These are phyloP conservation scores for Talaromyces nanjingensis DNA, from an alignment of 495 filamentous ascomycete species.

Conservation along the genomic window DNA sequence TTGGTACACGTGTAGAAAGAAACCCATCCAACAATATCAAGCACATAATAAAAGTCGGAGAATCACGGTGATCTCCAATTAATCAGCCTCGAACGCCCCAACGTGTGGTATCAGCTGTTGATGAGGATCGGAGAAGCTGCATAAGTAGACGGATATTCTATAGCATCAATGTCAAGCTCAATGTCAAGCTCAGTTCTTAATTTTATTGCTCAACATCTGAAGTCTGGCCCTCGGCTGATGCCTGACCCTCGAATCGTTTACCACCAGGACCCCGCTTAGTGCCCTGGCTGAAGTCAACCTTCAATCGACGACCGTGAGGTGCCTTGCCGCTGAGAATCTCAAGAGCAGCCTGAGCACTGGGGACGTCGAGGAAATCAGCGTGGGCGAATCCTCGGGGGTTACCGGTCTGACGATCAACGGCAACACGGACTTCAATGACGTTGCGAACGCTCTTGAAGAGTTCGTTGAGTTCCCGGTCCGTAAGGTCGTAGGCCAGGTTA, in stretches of 20 bases:
- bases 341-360: slow-evolving; percentile 51
- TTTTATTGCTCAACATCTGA: background rate
- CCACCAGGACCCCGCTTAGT: background rate
- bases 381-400: slow-evolving; percentile 86
- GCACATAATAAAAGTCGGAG: background rate
- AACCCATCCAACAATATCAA: background rate
- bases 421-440: slow-evolving; percentile 75
- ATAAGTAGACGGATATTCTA: background rate
- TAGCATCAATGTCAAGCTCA: background rate
- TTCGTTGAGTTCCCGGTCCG: slow-evolving; percentile 77
- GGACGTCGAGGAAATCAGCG: slow-evolving; percentile 69
- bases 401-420: slow-evolving; percentile 83
- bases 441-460: slow-evolving; percentile 68
- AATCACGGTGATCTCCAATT: background rate
- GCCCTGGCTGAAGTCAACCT: slow-evolving; percentile 51
- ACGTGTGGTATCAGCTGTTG: background rate
- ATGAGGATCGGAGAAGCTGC: background rate
- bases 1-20: background rate
- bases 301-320: slow-evolving; percentile 60
- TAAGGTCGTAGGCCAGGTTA: slow-evolving; percentile 84
- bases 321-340: slow-evolving; percentile 48
- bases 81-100: background rate
- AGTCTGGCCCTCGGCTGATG: no score
- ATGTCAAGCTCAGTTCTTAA: background rate
- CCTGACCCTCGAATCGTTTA: no score